A percentile compares a stretch with the other conserved stretches of the same genome.
phyloP scores from a whole-genome alignment of 2,329 filamentous ascomycete genomes.

The Fonsecaea pedrosoi region DNA sequence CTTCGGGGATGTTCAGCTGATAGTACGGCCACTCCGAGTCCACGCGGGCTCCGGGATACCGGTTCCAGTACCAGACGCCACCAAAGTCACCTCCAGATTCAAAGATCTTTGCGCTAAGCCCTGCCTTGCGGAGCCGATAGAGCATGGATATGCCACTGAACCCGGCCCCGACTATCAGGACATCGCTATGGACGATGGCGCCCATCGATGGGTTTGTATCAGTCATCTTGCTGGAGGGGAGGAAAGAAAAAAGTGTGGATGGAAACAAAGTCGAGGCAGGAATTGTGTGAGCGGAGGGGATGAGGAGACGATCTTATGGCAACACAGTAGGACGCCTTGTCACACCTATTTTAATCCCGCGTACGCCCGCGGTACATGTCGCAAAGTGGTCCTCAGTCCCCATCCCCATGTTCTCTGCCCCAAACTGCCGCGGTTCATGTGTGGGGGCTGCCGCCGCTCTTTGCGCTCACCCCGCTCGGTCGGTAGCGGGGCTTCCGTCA shows the following conservation, averaged over 20 bases:
- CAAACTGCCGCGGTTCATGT: too few relatives aligned
- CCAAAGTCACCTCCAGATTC: slow-evolving; percentile 48
- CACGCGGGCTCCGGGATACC: slow-evolving; percentile 70
- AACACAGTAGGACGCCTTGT: neutral
- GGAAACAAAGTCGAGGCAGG: neutral
- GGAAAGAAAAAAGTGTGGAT: neutral
- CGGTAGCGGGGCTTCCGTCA: too few relatives aligned
- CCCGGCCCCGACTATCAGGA: slow-evolving; percentile 37
- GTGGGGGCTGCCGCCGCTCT: too few relatives aligned
- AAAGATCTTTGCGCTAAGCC: slow-evolving; percentile 45
- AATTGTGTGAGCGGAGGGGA: neutral
- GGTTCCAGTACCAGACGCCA: slow-evolving; percentile 66
- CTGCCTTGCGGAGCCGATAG: slow-evolving; percentile 44
- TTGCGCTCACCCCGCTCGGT: too few relatives aligned
- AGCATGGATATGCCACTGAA: slow-evolving; percentile 39
- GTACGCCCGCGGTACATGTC: neutral
- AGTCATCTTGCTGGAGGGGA: neutral
- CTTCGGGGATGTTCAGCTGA: slow-evolving; percentile 59
- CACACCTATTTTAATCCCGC: neutral
- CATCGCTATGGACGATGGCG: slow-evolving; percentile 35
- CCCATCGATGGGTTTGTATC: slow-evolving; percentile 21
- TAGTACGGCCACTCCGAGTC: slow-evolving; percentile 64
- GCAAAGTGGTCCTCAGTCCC: neutral
- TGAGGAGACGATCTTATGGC: neutral
- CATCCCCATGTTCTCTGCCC: too few relatives aligned